phyloP scores from a whole-genome alignment of 176 grass and related monocot species.

The Rhynchospora tenuis region DNA sequence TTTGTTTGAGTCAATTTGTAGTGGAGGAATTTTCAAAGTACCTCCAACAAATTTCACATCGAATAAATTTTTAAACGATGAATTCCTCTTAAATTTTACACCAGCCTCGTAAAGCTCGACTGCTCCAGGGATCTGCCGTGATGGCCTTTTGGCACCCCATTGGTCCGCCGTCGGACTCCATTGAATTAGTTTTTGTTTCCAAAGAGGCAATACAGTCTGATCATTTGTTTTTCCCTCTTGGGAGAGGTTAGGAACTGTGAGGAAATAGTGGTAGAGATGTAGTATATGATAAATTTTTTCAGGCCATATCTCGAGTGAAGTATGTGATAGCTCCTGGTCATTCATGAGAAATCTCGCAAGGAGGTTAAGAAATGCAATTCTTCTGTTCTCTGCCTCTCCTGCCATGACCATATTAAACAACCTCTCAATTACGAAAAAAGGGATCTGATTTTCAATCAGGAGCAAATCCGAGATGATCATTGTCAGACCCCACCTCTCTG shows the following conservation, averaged over 20 bases:
- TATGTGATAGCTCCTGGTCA: background rate
- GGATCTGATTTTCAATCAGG: slow-evolving; percentile 18
- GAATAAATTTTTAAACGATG: background rate
- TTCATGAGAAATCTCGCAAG: slow-evolving; percentile 18
- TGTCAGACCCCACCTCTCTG: slow-evolving; percentile 8
- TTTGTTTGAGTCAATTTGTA: slow-evolving; percentile 4
- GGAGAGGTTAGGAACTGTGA: too few species aligned
- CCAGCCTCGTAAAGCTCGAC: slow-evolving; percentile 17
- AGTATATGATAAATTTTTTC: slow-evolving; percentile 15
- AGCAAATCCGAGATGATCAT: slow-evolving; percentile 10
- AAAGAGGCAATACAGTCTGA: too few species aligned
- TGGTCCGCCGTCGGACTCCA: too few species aligned
- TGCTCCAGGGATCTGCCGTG: slow-evolving; percentile 16
- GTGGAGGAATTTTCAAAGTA: background rate
- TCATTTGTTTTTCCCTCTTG: too few species aligned
- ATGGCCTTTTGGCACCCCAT: too few species aligned
- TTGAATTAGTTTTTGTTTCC: too few species aligned
- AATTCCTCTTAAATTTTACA: slow-evolving; percentile 10
- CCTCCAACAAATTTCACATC: slow-evolving; percentile 7
- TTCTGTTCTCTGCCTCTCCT: background rate
- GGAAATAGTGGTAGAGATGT: background rate
- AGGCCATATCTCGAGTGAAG: background rate
- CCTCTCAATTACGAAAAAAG: slow-evolving; percentile 1
- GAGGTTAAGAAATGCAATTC: background rate
- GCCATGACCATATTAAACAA: background rate